Evolutionary conservation across 1,284 basidiomycete genomes (phyloP).

Genomic region (Xerocomus nothofagi): DNA sequence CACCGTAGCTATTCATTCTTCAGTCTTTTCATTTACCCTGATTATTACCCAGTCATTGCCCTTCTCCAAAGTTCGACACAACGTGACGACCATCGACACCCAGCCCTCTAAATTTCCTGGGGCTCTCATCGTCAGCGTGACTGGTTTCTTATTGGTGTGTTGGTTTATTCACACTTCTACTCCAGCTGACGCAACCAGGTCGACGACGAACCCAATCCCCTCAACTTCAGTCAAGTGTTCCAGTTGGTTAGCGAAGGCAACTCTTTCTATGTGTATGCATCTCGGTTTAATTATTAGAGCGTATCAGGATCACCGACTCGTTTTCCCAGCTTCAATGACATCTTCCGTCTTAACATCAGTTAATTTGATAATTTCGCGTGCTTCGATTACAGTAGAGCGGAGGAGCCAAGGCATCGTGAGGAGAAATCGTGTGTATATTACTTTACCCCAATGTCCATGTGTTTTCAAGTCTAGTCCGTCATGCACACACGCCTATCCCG

Average conservation of each 20-base stretch:
- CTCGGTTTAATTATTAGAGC: not conserved
- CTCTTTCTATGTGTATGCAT: slow-evolving; percentile 83
- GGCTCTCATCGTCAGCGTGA: slow-evolving; percentile 84
- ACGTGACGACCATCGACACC: slow-evolving; percentile 82
- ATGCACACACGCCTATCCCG: not conserved
- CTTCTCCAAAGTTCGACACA: slow-evolving; percentile 82
- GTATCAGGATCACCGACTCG: not conserved
- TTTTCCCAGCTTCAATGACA: slow-evolving; percentile 69
- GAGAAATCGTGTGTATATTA: slow-evolving; percentile 15
- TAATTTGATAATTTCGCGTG: slow-evolving; percentile 11
- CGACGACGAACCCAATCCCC: slow-evolving; percentile 79
- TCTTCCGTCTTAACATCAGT: slow-evolving; percentile 85
- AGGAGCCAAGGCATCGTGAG: slow-evolving; percentile 1
- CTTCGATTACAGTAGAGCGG: slow-evolving; percentile 1
- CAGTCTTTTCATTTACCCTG: not conserved
- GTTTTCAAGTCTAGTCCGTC: slow-evolving; percentile 7
- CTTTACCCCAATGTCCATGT: slow-evolving; percentile 13
- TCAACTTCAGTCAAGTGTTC: slow-evolving; percentile 91
- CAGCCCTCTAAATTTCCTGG: slow-evolving; percentile 76
- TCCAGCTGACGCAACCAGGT: slow-evolving; percentile 49
- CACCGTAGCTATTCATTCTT: slow-evolving; percentile 46
- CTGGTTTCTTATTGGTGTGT: slow-evolving; percentile 77
- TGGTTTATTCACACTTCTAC: not conserved
- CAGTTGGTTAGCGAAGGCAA: slow-evolving; percentile 79
- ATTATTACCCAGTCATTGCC: slow-evolving; percentile 62